A percentile compares a stretch with the other conserved stretches of the same genome.
Conservation (phyloP, 2,329 filamentous ascomycete genomes). For the Aspergillus fischeri region DNA sequence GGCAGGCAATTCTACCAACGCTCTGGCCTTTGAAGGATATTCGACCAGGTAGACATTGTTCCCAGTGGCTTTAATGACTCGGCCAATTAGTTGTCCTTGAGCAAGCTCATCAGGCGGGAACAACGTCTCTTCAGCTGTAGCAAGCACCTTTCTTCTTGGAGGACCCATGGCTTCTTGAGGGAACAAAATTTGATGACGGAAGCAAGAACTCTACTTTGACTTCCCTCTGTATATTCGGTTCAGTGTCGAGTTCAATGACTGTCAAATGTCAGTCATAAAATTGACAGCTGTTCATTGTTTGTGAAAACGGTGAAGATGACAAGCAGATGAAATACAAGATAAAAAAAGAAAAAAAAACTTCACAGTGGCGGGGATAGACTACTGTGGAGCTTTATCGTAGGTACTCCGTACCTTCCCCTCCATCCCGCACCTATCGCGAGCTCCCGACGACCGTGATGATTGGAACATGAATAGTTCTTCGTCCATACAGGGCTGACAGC, state of each 20-base stretch:
- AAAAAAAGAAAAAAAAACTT: neutral
- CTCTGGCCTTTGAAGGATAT: slow-evolving; percentile 60
- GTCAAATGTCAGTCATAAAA: neutral
- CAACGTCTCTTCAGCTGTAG: slow-evolving; percentile 70
- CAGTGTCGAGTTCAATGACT: neutral
- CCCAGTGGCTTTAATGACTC: slow-evolving; percentile 75
- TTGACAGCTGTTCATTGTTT: neutral
- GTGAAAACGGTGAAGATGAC: neutral
- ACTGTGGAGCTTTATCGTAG: neutral
- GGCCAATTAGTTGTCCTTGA: slow-evolving; percentile 62
- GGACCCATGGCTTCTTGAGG: slow-evolving; percentile 55
- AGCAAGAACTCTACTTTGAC: neutral
- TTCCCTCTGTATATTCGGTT: neutral
- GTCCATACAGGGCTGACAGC: neutral
- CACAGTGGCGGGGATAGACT: neutral
- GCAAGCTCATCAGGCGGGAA: slow-evolving; percentile 53
- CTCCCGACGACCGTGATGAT: neutral
- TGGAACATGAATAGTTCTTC: neutral
- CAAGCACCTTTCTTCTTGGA: slow-evolving; percentile 71
- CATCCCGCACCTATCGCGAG: neutral
- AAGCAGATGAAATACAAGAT: neutral
- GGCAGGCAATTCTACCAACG: slow-evolving; percentile 76
- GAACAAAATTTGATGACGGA: neutral
- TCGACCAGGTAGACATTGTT: slow-evolving; percentile 84
- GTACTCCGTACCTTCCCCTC: neutral